These are phyloP conservation scores for Globisporangium cystogenes DNA, from an alignment of 352 stramenopile species.

Conservation along the genomic window DNA sequence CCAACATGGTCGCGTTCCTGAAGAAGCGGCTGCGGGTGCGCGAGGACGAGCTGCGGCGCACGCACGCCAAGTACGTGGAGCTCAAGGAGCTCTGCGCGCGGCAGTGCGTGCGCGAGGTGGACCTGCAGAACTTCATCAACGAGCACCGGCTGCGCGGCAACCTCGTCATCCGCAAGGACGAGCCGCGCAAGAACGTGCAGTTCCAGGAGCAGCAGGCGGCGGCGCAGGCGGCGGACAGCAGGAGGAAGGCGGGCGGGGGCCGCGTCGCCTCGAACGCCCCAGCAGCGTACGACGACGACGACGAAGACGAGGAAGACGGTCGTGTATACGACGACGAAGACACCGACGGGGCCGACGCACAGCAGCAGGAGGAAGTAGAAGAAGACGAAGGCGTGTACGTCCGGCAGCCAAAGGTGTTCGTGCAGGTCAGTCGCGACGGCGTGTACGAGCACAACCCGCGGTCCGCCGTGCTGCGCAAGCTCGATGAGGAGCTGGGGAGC, in stretches of 20 bases:
- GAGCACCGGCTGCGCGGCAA: conserved; percentile 71
- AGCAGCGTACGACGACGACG: conserved; percentile 14
- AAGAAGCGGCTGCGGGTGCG: conserved; percentile 51
- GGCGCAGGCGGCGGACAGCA: not conserved
- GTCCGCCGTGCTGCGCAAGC: conserved; percentile 31
- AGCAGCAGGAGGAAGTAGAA: conserved; percentile 18
- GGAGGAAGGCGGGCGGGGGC: conserved; percentile 11
- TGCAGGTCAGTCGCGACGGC: conserved; percentile 32
- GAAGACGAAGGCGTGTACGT: conserved; percentile 25
- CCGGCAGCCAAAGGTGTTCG: conserved; percentile 35
- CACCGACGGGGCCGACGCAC: conserved; percentile 11
- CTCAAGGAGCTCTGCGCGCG: conserved; percentile 71
- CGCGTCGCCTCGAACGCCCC: conserved; percentile 21
- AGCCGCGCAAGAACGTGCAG: conserved; percentile 1
- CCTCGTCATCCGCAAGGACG: conserved; percentile 34
- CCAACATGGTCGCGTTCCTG: conserved; percentile 39
- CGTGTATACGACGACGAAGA: conserved; percentile 24
- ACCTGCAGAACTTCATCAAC: conserved; percentile 80
- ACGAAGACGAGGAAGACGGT: conserved; percentile 19
- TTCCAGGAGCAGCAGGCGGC: not conserved
- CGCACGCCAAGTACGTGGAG: conserved; percentile 63
- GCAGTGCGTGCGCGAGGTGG: conserved; percentile 69
- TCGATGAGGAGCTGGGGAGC: conserved; percentile 22
- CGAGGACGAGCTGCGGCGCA: conserved; percentile 53
- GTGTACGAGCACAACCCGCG: conserved; percentile 30